phyloP scores from a whole-genome alignment of 78 protist genomes.

The Dictyostelium discoideum region DNA sequence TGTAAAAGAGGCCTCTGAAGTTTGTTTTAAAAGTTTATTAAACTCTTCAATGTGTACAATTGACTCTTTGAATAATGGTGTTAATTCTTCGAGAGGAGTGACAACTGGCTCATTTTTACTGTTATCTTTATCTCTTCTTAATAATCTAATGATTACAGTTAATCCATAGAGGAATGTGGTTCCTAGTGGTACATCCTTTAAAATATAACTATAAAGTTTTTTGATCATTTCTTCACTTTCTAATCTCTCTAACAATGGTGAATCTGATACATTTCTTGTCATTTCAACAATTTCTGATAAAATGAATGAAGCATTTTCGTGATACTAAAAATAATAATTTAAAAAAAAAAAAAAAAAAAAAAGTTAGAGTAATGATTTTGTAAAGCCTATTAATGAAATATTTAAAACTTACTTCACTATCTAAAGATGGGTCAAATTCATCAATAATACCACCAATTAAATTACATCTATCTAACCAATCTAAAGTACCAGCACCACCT shows the following conservation, averaged over 20 bases:
- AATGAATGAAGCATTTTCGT: constrained; percentile 79
- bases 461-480: constrained; percentile 70
- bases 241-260: constrained; percentile 70
- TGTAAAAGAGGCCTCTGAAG: constrained; percentile 42
- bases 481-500: constrained; percentile 85
- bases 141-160: constrained; percentile 78
- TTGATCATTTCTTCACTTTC: constrained; percentile 74
- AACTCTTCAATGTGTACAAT: constrained; percentile 49
- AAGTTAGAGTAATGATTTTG: too few species aligned
- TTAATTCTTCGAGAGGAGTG: constrained; percentile 38
- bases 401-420: constrained; percentile 46
- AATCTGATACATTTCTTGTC: constrained; percentile 36
- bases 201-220: constrained; percentile 55
- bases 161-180: constrained; percentile 74
- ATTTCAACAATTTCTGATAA: constrained; percentile 80
- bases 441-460: constrained; percentile 68
- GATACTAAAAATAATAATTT: constrained; percentile 23
- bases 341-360: background rate
- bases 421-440: constrained; percentile 70
- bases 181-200: constrained; percentile 72
- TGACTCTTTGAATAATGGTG: constrained; percentile 53
- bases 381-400: too few species aligned
- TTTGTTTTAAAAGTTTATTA: constrained; percentile 30
- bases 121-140: constrained; percentile 77
- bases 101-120: background rate